phyloP scores from a whole-genome alignment of 768 basidiomycete species.

The Naganishia onofrii region DNA sequence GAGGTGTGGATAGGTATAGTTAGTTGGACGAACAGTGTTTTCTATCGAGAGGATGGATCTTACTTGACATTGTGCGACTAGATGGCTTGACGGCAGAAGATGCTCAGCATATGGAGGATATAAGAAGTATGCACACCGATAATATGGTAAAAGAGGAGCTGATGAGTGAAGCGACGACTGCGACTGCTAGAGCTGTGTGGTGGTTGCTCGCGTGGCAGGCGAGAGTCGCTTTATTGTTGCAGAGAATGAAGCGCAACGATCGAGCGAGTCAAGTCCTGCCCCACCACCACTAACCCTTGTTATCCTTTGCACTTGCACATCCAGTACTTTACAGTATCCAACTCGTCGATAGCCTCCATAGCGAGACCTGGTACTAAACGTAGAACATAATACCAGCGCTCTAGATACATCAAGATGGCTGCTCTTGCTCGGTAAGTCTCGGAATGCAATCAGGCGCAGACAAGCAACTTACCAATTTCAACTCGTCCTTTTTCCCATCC shows the following conservation, averaged over 20 bases:
- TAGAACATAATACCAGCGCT: not conserved
- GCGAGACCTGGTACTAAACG: not conserved
- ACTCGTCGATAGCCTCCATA: too few species aligned
- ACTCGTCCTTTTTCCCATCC: not conserved
- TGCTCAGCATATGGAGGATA: not conserved
- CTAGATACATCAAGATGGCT: constrained; percentile 54
- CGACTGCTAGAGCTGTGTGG: too few species aligned
- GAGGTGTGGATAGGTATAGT: not conserved
- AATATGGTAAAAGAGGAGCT: too few species aligned
- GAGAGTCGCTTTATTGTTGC: not conserved
- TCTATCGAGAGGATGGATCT: not conserved
- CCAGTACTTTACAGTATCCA: too few species aligned
- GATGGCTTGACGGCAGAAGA: not conserved
- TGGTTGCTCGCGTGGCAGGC: not conserved
- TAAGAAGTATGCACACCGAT: too few species aligned
- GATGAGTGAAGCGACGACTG: too few species aligned
- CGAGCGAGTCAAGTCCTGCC: too few species aligned
- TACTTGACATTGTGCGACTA: constrained; percentile 27
- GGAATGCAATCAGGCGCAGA: not conserved
- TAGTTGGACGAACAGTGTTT: not conserved
- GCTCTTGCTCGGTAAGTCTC: constrained; percentile 70
- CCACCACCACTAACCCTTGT: not conserved
- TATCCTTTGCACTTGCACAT: not conserved
- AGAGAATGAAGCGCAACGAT: not conserved
- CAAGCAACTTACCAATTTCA: not conserved